A percentile compares a stretch with the other conserved stretches of the same genome.
These are phyloP conservation scores for Nasturtium officinale DNA, from an alignment of 345 rosid species.

Conservation along the genomic window DNA sequence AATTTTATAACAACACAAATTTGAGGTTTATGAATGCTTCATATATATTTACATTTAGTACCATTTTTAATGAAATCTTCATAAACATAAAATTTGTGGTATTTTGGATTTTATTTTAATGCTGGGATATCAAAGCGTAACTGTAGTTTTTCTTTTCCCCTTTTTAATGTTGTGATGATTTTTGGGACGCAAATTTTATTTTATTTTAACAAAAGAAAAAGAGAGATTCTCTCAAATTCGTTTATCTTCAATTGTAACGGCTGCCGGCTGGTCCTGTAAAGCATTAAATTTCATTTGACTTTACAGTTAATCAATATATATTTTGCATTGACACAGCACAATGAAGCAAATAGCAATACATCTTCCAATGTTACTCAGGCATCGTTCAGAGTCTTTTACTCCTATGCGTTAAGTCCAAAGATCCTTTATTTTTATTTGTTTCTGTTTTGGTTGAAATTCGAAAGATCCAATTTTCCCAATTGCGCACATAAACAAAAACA, in stretches of 20 bases:
- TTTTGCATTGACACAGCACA: slow-evolving; percentile 14
- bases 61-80: background rate
- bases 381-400: slow-evolving; percentile 7
- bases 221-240: slow-evolving; percentile 13
- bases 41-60: background rate
- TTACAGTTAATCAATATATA: background rate
- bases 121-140: background rate
- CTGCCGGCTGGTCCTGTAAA: slow-evolving; percentile 34
- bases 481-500: background rate
- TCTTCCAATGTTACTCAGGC: slow-evolving; percentile 30
- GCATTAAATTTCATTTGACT: slow-evolving; percentile 36
- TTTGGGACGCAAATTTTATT: background rate
- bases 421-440: background rate
- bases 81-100: background rate
- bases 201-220: background rate
- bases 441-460: background rate
- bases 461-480: slow-evolving; percentile 22
- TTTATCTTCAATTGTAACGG: slow-evolving; percentile 30
- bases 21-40: background rate
- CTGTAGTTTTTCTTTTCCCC: background rate
- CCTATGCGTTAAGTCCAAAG: slow-evolving; percentile 24
- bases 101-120: background rate
- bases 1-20: background rate
- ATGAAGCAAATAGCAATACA: slow-evolving; percentile 20
- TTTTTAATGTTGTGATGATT: background rate